Evolutionary conservation across 176 grass and related monocot genomes (phyloP), one percentile per base, ranked within the genome.

Genomic region (Olyra latifolia): DNA sequence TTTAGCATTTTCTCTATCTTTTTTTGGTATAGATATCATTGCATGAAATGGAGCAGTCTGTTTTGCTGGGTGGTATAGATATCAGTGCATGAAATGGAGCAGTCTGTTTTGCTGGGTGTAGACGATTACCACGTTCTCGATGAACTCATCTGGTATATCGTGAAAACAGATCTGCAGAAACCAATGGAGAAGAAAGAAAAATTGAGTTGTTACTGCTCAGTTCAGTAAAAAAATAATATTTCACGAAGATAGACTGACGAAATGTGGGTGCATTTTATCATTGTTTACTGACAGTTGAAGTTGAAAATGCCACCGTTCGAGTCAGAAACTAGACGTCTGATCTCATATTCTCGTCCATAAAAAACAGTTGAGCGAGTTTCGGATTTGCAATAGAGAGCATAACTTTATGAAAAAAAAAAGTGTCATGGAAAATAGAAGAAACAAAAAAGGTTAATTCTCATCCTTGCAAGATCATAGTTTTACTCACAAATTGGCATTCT

Each of bases 61-160:
- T 70, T 65, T 42, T 47, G 8, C 4, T 10, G 28, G 2, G 19
- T 50, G 6, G 11, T 15, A 10, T 10, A 27, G 58, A 40, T 40
- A 54, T 2, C 45, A 61, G 74, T 20, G 9, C 14, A 44, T 42
- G 29, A 10, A 17, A 74, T 24, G 6, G 28, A 54, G n/a, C 22
- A 71, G 0, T 8, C 25, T 59, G 3, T 70, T 65, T 42, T 47
- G 8, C 4, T 10, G 28, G 2, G 19, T 50, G 6, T 35, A 7
- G 44, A 28, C 10, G 2, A 13, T 70, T 85, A 94, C 94, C 82
- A 94, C 17, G 32, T 19, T 79, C 19, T 88, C 75, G 22, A 94
- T 93, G 58, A 94, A 88, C 23, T 90, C 87, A 13, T 91, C 71
- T 3, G 91, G 91, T 79, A 97, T 94, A 71, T 88, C 69, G 57